Evolutionary conservation across 495 filamentous ascomycete species (phyloP), one percentile per base, ranked within the genome.

Genomic region (Hypoxylon intermedium): DNA sequence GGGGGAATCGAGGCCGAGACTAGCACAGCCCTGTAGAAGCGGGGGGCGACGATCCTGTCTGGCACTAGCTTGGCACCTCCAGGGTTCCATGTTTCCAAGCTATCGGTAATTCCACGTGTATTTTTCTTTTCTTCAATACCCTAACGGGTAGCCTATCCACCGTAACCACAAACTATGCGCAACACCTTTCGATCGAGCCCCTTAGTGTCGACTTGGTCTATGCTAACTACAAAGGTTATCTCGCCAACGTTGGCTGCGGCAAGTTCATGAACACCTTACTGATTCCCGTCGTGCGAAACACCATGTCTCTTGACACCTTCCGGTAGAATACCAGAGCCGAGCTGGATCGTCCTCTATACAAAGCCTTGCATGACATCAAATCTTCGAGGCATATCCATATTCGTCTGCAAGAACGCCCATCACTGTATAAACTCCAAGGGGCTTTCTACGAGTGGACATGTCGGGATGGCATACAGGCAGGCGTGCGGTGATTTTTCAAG

Each of bases 311-410:
- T 37, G 85, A 88, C 64, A 72, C 69, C 7, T 87, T 88, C 67
- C 75, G 70, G 54, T 88, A 85, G 85, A 83, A 87, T 67, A 79
- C 84, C 30, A 78, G 83, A 12, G 79, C 86, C 21, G 85, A 87
- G 58, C 72, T 88, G 1, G 84, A 80, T 60, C 75, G 82, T 9
- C 75, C 75, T 13, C 76, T 87, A n/a, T 87, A 84, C 68, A 72
- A 74, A 43, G 77, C 74, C 15, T 72, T 88, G 26, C 83, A 86
- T 58, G 51, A 72, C 20, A 76, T 85, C 24, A 57, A 65, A 24
- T 70, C 75, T 55, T 70, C 90, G 72, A 55, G 84, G 53, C 57
- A 84, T 69, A 53, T 86, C 53, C 69, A 89, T 74, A 68, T 90
- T 67, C 58, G 81, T 65, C 75, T 88, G 74, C 72, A 87, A 47